Conservation (phyloP, 768 basidiomycete species). For the Xanthoconium purpureum region DNA sequence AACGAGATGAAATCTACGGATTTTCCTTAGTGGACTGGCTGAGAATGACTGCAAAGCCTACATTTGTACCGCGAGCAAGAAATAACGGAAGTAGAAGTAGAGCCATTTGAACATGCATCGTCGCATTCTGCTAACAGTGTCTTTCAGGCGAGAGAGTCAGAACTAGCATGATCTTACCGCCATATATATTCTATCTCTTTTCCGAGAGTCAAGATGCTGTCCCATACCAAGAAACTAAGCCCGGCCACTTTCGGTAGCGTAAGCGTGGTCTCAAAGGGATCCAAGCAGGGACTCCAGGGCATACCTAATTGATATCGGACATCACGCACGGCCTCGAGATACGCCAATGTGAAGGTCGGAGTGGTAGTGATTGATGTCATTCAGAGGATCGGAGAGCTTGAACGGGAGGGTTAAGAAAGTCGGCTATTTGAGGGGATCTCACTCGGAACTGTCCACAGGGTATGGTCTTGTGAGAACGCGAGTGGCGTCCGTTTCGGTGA, state of each 20-base stretch:
- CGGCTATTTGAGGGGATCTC: neutral
- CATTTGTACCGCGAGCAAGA: constrained; percentile 11
- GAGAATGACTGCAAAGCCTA: neutral
- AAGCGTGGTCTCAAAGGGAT: neutral
- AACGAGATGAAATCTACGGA: constrained; percentile 8
- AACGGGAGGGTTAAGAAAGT: neutral
- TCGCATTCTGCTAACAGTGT: constrained; percentile 10
- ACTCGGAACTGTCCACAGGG: neutral
- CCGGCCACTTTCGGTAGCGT: constrained; percentile 21
- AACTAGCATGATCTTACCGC: constrained; percentile 20
- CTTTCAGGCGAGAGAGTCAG: neutral
- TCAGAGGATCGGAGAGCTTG: neutral
- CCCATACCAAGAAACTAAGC: constrained; percentile 26
- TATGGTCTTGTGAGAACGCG: neutral
- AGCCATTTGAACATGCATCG: constrained; percentile 7
- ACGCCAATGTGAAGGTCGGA: constrained; percentile 1
- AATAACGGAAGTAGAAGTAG: constrained; percentile 22
- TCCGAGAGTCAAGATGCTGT: constrained; percentile 23
- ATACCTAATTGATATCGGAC: constrained; percentile 11
- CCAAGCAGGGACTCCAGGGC: neutral
- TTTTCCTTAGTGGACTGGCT: neutral
- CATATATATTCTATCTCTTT: constrained; percentile 31
- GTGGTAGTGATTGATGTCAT: constrained; percentile 2
- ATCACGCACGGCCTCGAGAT: constrained; percentile 4
- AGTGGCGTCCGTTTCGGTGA: neutral